Evolutionary conservation across 2,329 filamentous ascomycete species (phyloP).

Genomic region (Fusarium circinatum): DNA sequence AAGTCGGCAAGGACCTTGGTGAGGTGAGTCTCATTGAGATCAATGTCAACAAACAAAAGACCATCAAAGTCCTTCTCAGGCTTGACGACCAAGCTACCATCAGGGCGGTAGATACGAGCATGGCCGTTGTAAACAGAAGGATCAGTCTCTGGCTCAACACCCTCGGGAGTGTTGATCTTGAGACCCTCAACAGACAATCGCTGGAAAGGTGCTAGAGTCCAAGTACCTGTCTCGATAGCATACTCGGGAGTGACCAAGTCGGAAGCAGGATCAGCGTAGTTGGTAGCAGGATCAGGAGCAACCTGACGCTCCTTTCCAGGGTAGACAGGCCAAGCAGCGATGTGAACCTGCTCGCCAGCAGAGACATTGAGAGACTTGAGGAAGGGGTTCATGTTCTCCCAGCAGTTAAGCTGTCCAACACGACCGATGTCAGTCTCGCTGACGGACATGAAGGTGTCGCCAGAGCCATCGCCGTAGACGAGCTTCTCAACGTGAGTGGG

Average conservation of each 20-base stretch:
- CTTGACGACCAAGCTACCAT: slow-evolving; percentile 39
- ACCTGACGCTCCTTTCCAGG: slow-evolving; percentile 37
- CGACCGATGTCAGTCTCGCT: slow-evolving; percentile 61
- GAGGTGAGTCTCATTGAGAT: slow-evolving; percentile 51
- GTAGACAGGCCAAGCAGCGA: slow-evolving; percentile 46
- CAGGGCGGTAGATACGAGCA: slow-evolving; percentile 42
- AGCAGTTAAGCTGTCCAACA: slow-evolving; percentile 65
- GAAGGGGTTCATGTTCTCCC: slow-evolving; percentile 59
- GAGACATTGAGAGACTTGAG: slow-evolving; percentile 44
- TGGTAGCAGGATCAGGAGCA: slow-evolving; percentile 40
- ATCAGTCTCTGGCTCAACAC: slow-evolving; percentile 41
- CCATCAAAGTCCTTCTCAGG: slow-evolving; percentile 53
- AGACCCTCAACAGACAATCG: slow-evolving; percentile 39
- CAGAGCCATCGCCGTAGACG: slow-evolving; percentile 65
- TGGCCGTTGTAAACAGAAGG: slow-evolving; percentile 38
- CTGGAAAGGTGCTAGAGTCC: slow-evolving; percentile 43
- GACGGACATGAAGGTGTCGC: slow-evolving; percentile 61
- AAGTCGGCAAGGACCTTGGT: slow-evolving; percentile 50
- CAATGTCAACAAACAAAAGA: slow-evolving; percentile 62
- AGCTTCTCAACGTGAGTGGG: slow-evolving; percentile 60
- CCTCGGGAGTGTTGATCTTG: slow-evolving; percentile 41
- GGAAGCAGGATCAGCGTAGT: slow-evolving; percentile 40
- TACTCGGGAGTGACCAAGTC: slow-evolving; percentile 43
- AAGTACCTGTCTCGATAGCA: slow-evolving; percentile 41
- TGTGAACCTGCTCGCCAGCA: slow-evolving; percentile 44